Percentiles rank a stretch among this genome's conserved stretches.
phyloP scores from a whole-genome alignment of 2,329 filamentous ascomycete genomes.

The Microsporum canis region DNA sequence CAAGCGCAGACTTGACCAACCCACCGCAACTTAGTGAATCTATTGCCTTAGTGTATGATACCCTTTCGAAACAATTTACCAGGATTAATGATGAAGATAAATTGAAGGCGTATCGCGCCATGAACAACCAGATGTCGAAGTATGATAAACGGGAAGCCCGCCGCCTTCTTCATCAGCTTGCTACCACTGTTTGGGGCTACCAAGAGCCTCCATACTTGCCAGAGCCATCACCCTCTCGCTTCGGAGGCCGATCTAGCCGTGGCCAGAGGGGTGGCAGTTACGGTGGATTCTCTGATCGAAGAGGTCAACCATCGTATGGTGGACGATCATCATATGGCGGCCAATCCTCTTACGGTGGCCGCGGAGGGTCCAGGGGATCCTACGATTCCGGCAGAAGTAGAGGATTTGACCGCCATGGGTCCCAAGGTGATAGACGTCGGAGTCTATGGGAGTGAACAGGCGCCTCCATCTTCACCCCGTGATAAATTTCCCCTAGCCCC shows the following conservation, averaged over 20 bases:
- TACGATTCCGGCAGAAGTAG: background rate
- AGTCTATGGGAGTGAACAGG: background rate
- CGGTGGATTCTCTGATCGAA: background rate
- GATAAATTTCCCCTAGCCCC: background rate
- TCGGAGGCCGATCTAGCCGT: background rate
- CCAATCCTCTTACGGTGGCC: background rate
- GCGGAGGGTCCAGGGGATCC: background rate
- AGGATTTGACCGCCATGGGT: background rate
- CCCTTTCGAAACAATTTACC: background rate
- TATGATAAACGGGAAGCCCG: constrained; percentile 1
- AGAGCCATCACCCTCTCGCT: background rate
- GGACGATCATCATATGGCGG: background rate
- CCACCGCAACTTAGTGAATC: constrained; percentile 14
- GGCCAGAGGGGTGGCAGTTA: background rate
- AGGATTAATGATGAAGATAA: background rate
- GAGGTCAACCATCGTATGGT: background rate
- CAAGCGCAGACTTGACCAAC: constrained; percentile 26
- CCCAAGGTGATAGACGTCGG: background rate
- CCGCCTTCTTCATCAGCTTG: constrained; percentile 21
- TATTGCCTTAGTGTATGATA: background rate
- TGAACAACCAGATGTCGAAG: background rate
- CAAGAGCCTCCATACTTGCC: constrained; percentile 14
- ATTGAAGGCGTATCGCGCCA: background rate
- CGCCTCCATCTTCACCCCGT: background rate
- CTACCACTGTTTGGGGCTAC: constrained; percentile 30